Percentiles rank a stretch among this genome's conserved stretches.
Conservation (phyloP, 148 eudicot species). For the Vaccinium darrowii region DNA sequence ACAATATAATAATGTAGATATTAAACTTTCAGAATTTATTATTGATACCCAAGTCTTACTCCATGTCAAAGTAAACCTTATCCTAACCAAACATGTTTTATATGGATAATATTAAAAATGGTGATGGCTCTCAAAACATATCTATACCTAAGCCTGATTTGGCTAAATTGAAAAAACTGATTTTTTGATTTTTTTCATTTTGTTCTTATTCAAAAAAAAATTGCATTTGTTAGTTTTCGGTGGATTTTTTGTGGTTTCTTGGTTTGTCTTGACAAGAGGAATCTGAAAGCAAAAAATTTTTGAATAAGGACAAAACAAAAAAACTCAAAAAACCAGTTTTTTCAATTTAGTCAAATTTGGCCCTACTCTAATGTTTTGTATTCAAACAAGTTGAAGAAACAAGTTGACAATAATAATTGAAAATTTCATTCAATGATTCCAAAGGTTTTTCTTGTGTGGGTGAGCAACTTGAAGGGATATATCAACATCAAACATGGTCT, state of each 20-base stretch:
- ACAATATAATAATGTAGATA: too few relatives aligned
- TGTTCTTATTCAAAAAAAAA: too few relatives aligned
- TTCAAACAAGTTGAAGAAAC: not conserved
- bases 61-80: not conserved
- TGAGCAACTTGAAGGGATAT: not conserved
- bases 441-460: not conserved
- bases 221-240: too few relatives aligned
- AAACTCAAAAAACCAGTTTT: too few relatives aligned
- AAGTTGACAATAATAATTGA: not conserved
- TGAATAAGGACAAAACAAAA: too few relatives aligned
- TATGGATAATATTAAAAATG: not conserved
- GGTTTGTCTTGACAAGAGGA: too few relatives aligned
- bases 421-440: not conserved
- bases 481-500: not conserved
- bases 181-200: too few relatives aligned
- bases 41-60: not conserved
- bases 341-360: too few relatives aligned
- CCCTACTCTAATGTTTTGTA: not conserved
- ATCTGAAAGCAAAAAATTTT: too few relatives aligned
- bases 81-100: not conserved
- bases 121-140: not conserved
- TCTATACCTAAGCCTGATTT: not conserved
- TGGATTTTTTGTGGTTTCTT: too few relatives aligned
- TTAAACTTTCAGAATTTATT: not conserved
- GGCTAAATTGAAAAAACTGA: too few relatives aligned